Percentiles rank a stretch among this genome's conserved stretches.
Conservation (phyloP, 1,284 basidiomycete species). For the Ustilago lituana region DNA sequence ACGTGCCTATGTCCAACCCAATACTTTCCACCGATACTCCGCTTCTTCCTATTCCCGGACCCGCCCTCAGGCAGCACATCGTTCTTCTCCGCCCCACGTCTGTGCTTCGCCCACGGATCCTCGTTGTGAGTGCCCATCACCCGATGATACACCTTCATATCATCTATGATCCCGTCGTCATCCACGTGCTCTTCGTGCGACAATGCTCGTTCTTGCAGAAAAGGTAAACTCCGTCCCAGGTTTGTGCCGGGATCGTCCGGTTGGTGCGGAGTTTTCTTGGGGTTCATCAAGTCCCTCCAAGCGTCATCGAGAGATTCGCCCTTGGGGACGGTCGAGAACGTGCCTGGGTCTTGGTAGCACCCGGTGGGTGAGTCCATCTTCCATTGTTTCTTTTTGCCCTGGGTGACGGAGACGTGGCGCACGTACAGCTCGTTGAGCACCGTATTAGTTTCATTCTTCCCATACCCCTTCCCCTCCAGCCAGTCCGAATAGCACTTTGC, state of each 20-base stretch:
- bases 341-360: not conserved
- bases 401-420: constrained; percentile 4
- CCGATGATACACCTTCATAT: constrained; percentile 25
- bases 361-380: constrained; percentile 5
- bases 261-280: too few relatives aligned
- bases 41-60: constrained; percentile 12
- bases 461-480: not conserved
- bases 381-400: not conserved
- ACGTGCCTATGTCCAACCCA: constrained; percentile 4
- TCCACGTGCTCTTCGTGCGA: not conserved
- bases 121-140: constrained; percentile 14
- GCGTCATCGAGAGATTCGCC: too few relatives aligned
- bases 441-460: not conserved
- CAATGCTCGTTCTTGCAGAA: too few relatives aligned
- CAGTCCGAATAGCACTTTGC: constrained; percentile 7
- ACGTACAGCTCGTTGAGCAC: constrained; percentile 37
- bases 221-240: too few relatives aligned
- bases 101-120: constrained; percentile 23
- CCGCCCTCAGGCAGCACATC: not conserved
- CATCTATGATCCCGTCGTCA: constrained; percentile 7
- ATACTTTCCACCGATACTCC: not conserved
- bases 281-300: too few relatives aligned
- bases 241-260: too few relatives aligned
- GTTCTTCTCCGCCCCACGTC: not conserved
- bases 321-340: too few relatives aligned